These are phyloP conservation scores for Boechera divaricarpa DNA, from an alignment of 345 rosid species.

Conservation along the genomic window DNA sequence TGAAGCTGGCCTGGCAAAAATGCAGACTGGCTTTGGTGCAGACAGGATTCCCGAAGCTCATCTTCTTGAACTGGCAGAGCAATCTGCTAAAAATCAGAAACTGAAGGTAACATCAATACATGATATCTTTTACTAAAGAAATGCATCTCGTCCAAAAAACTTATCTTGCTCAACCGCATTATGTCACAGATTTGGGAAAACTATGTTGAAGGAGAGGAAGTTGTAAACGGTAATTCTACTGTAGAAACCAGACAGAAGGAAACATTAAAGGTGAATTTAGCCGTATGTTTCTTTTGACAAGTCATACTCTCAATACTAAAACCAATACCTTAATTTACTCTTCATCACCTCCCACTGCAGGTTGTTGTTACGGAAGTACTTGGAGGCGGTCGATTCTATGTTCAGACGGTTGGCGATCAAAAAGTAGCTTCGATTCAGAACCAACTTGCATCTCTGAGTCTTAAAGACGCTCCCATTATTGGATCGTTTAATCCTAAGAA, in stretches of 20 bases:
- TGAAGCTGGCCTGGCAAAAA: constrained; percentile 93
- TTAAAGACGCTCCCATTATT: constrained; percentile 78
- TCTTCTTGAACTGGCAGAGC: constrained; percentile 88
- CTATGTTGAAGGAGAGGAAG: constrained; percentile 97
- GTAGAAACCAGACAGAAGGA: constrained; percentile 88
- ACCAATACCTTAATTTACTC: constrained; percentile 4
- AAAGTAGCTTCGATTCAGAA: constrained; percentile 79
- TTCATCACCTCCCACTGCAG: constrained; percentile 51
- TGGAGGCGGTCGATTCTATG: constrained; percentile 89
- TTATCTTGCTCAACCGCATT: neutral
- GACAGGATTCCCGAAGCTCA: constrained; percentile 84
- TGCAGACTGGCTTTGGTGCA: constrained; percentile 82
- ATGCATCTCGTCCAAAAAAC: neutral
- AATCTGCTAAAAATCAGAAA: constrained; percentile 84
- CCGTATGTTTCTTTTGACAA: constrained; percentile 1
- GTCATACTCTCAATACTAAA: constrained; percentile 21
- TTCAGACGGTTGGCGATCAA: constrained; percentile 83
- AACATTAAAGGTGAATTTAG: constrained; percentile 66
- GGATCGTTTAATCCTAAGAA: constrained; percentile 91
- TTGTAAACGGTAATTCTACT: constrained; percentile 59
- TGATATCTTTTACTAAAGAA: constrained; percentile 14
- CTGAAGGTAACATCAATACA: constrained; percentile 64
- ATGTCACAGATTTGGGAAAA: constrained; percentile 90
- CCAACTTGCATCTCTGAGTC: constrained; percentile 75
- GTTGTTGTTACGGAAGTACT: constrained; percentile 91